Evolutionary conservation across 2,329 filamentous ascomycete genomes (phyloP).

Genomic region (Diaporthe sp.): DNA sequence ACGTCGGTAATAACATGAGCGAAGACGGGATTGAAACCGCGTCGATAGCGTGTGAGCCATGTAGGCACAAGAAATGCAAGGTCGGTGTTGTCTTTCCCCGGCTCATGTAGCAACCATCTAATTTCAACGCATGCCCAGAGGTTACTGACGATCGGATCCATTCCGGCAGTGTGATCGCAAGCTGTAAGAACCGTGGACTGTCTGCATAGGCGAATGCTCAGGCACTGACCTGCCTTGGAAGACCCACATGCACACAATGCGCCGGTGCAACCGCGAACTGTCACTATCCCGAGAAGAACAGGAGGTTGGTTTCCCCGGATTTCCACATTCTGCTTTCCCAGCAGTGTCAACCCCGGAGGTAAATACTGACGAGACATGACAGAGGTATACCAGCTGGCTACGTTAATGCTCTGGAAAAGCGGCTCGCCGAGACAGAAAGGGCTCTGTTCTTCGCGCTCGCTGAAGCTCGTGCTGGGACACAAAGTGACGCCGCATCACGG

Average conservation of each 20-base stretch:
- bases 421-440: constrained; percentile 43
- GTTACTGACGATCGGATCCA: constrained; percentile 25
- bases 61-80: constrained; percentile 41
- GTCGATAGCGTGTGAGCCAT: constrained; percentile 37
- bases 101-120: not conserved
- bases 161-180: constrained; percentile 40
- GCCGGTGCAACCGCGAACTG: constrained; percentile 24
- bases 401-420: constrained; percentile 42
- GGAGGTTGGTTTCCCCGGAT: constrained; percentile 22
- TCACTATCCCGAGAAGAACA: constrained; percentile 34
- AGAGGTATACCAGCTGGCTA: constrained; percentile 44
- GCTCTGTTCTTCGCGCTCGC: constrained; percentile 42
- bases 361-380: not conserved
- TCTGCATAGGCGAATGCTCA: not conserved
- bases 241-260: constrained; percentile 39
- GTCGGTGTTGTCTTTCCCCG: constrained; percentile 39
- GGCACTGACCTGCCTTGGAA: constrained; percentile 6
- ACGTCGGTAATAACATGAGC: constrained; percentile 18
- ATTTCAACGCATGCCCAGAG: not conserved
- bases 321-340: not conserved
- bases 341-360: not conserved
- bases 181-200: constrained; percentile 34
- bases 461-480: constrained; percentile 40
- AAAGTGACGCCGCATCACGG: constrained; percentile 49
- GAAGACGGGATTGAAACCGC: constrained; percentile 31